Evolutionary conservation across 768 basidiomycete genomes (phyloP).

Genomic region (Sarcodon sp.): DNA sequence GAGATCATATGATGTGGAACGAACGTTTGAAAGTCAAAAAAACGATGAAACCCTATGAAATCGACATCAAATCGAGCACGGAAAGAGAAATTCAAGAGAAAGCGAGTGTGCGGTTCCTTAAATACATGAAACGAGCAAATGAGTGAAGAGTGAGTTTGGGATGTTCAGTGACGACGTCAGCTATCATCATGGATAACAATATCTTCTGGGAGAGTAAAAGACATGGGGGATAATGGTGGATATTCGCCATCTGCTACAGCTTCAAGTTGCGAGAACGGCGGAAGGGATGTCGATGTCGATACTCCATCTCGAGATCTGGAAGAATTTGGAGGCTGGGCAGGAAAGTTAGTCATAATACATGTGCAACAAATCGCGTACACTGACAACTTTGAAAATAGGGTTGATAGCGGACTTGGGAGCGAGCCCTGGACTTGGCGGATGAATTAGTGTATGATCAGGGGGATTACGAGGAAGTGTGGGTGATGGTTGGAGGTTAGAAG

Average conservation of each 20-base stretch:
- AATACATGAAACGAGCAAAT: slow-evolving; percentile 3
- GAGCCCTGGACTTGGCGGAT: slow-evolving; percentile 47
- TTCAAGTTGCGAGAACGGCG: slow-evolving; percentile 72
- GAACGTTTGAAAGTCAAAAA: background rate
- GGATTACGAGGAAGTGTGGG: slow-evolving; percentile 22
- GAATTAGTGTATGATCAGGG: slow-evolving; percentile 36
- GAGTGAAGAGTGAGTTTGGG: slow-evolving; percentile 3
- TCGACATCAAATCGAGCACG: background rate
- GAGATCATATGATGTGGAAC: no score
- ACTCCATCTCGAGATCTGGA: slow-evolving; percentile 11
- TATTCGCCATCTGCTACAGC: slow-evolving; percentile 73
- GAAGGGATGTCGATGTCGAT: slow-evolving; percentile 38
- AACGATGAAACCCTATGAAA: background rate
- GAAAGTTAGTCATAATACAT: background rate
- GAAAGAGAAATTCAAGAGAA: background rate
- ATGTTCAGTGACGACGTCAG: slow-evolving; percentile 11
- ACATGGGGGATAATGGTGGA: slow-evolving; percentile 65
- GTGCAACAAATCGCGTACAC: slow-evolving; percentile 17
- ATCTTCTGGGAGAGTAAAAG: slow-evolving; percentile 44
- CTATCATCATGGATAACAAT: slow-evolving; percentile 16
- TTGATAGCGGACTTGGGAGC: slow-evolving; percentile 64
- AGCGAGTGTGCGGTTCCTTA: background rate
- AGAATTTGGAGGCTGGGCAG: slow-evolving; percentile 10
- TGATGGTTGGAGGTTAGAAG: slow-evolving; percentile 8
- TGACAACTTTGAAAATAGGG: slow-evolving; percentile 85